Conservation (phyloP, 2,329 filamentous ascomycete genomes). For the Allantophomopsis lycopodina region DNA sequence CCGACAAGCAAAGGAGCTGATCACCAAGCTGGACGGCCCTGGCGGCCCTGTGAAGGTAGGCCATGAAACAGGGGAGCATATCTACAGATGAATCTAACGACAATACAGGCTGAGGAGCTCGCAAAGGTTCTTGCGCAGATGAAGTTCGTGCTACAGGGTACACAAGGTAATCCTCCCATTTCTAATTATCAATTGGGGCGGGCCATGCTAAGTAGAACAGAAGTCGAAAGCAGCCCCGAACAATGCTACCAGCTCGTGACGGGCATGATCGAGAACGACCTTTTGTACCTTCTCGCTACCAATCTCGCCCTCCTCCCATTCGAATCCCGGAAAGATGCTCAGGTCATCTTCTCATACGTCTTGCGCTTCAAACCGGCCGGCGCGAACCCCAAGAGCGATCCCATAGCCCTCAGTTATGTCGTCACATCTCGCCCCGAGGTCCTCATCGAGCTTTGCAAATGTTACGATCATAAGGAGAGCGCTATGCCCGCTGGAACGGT, state of each 20-base stretch:
- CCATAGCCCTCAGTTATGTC: slow-evolving; percentile 78
- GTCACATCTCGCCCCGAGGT: slow-evolving; percentile 78
- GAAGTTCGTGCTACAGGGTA: slow-evolving; percentile 88
- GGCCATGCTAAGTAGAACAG: slow-evolving; percentile 28
- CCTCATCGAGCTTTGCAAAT: slow-evolving; percentile 74
- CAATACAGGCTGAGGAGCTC: slow-evolving; percentile 64
- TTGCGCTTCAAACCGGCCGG: slow-evolving; percentile 71
- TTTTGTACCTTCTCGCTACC: slow-evolving; percentile 71
- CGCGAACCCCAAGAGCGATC: slow-evolving; percentile 55
- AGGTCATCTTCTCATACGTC: slow-evolving; percentile 90
- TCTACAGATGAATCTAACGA: slow-evolving; percentile 8
- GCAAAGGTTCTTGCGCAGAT: slow-evolving; percentile 78
- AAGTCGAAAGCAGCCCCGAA: slow-evolving; percentile 75
- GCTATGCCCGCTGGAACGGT: slow-evolving; percentile 86
- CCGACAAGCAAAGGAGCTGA: slow-evolving; percentile 43
- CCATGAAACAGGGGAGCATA: background rate
- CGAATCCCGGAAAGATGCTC: slow-evolving; percentile 89
- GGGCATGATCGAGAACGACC: slow-evolving; percentile 75
- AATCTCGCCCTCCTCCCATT: slow-evolving; percentile 81
- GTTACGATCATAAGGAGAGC: slow-evolving; percentile 82
- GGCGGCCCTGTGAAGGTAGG: slow-evolving; percentile 38
- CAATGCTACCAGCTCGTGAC: slow-evolving; percentile 78
- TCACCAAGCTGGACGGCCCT: slow-evolving; percentile 45
- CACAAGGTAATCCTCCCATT: slow-evolving; percentile 48
- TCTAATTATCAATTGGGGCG: slow-evolving; percentile 2